Percentiles rank a stretch among this genome's conserved stretches.
These are phyloP conservation scores for Erodium chrysanthum DNA, from an alignment of 441 rosid genomes.

Conservation along the genomic window DNA sequence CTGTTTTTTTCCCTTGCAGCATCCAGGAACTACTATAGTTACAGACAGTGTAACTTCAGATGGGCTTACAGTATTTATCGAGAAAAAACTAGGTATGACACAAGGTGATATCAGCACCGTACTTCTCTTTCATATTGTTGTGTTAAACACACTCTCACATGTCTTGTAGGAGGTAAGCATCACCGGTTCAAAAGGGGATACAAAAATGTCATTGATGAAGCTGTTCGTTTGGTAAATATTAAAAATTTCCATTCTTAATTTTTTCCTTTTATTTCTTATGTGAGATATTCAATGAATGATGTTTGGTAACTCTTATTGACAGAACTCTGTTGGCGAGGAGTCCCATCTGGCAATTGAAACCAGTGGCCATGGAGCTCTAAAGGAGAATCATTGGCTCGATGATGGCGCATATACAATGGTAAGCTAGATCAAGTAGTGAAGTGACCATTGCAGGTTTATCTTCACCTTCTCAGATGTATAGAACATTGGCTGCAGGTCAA, in stretches of 20 bases:
- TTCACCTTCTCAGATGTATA: neutral
- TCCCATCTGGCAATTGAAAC: slow-evolving; percentile 93
- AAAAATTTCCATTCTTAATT: slow-evolving; percentile 14
- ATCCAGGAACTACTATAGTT: slow-evolving; percentile 85
- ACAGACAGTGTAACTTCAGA: slow-evolving; percentile 98
- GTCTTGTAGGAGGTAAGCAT: slow-evolving; percentile 74
- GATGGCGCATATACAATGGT: slow-evolving; percentile 99
- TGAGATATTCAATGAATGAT: neutral
- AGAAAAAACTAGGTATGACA: slow-evolving; percentile 69
- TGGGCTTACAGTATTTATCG: slow-evolving; percentile 74
- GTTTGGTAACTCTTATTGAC: slow-evolving; percentile 25
- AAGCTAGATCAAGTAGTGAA: slow-evolving; percentile 17
- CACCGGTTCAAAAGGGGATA: slow-evolving; percentile 95
- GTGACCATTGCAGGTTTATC: neutral
- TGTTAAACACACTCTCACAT: slow-evolving; percentile 16
- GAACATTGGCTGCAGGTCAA: slow-evolving; percentile 48
- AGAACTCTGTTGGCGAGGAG: slow-evolving; percentile 84
- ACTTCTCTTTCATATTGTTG: slow-evolving; percentile 15
- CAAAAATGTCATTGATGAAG: slow-evolving; percentile 95
- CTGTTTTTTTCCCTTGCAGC: slow-evolving; percentile 36
- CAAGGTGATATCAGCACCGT: slow-evolving; percentile 9
- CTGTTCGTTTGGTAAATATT: slow-evolving; percentile 68
- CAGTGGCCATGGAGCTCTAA: slow-evolving; percentile 96
- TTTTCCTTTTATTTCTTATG: neutral
- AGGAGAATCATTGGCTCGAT: slow-evolving; percentile 96